Evolutionary conservation across 2,329 filamentous ascomycete species (phyloP).

Genomic region (Diaporthe velutina): DNA sequence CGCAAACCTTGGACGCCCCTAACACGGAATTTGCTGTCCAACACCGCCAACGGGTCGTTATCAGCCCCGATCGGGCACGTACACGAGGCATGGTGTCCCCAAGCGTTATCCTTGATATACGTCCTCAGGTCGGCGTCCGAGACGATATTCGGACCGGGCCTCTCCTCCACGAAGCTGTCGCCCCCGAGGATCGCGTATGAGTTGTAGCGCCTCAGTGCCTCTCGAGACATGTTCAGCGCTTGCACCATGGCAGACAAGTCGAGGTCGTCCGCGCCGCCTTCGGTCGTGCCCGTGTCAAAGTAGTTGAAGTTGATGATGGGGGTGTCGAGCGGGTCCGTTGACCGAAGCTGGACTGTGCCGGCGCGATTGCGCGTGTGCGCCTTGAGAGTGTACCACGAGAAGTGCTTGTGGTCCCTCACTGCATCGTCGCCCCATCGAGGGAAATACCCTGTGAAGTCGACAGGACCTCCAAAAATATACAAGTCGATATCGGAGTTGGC

Average conservation of each 20-base stretch:
- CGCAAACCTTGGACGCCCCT: conserved; percentile 63
- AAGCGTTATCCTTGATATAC: conserved; percentile 19
- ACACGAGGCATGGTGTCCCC: conserved; percentile 31
- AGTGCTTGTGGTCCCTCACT: conserved; percentile 54
- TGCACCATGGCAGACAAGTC: conserved; percentile 61
- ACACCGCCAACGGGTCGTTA: conserved; percentile 48
- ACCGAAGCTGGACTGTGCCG: conserved; percentile 72
- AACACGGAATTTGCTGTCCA: conserved; percentile 66
- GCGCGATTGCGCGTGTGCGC: conserved; percentile 72
- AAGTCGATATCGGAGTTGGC: conserved; percentile 48
- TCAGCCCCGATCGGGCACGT: conserved; percentile 31
- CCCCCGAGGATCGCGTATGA: conserved; percentile 40
- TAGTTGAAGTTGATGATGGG: conserved; percentile 75
- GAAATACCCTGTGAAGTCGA: conserved; percentile 56
- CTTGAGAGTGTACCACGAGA: conserved; percentile 67
- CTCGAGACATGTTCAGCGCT: conserved; percentile 66
- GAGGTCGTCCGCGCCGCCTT: conserved; percentile 46
- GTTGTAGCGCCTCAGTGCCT: conserved; percentile 67
- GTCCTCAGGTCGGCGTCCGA: conserved; percentile 20
- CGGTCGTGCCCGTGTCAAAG: conserved; percentile 57
- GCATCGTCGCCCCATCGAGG: conserved; percentile 51
- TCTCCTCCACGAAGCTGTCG: conserved; percentile 20
- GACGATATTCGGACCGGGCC: not conserved
- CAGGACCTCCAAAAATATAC: conserved; percentile 55
- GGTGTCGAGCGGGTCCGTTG: conserved; percentile 72